phyloP scores from a whole-genome alignment of 345 rosid genomes.

The Gossypium ekmanianum region DNA sequence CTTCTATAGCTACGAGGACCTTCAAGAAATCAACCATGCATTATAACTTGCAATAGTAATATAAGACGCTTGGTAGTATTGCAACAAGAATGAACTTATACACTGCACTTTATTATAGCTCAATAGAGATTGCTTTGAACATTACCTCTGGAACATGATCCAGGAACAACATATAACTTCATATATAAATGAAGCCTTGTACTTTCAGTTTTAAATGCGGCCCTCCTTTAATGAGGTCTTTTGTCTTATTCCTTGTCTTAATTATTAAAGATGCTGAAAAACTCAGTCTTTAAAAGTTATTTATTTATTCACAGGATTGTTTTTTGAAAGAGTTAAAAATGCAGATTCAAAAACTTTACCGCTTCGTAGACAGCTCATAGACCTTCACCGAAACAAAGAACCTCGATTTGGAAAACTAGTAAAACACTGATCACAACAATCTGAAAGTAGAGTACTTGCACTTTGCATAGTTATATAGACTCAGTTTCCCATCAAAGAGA shows the following conservation, averaged over 20 bases:
- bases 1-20: neutral
- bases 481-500: neutral
- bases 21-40: neutral
- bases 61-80: neutral
- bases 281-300: neutral
- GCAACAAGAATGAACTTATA: neutral
- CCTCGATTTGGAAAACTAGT: neutral
- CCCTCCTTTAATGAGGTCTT: neutral
- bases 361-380: neutral
- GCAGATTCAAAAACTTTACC: conserved; percentile 6
- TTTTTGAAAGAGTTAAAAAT: neutral
- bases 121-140: neutral
- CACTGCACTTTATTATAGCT: neutral
- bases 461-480: neutral
- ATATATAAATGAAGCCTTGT: neutral
- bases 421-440: neutral
- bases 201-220: neutral
- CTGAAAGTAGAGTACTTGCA: neutral
- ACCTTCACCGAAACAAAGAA: neutral
- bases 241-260: conserved; percentile 7
- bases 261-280: conserved; percentile 11
- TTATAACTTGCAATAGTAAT: neutral
- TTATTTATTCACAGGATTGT: neutral
- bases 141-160: neutral
- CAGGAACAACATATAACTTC: conserved; percentile 1